phyloP scores from a whole-genome alignment of 768 basidiomycete species.

The Antrodiella citrinella region DNA sequence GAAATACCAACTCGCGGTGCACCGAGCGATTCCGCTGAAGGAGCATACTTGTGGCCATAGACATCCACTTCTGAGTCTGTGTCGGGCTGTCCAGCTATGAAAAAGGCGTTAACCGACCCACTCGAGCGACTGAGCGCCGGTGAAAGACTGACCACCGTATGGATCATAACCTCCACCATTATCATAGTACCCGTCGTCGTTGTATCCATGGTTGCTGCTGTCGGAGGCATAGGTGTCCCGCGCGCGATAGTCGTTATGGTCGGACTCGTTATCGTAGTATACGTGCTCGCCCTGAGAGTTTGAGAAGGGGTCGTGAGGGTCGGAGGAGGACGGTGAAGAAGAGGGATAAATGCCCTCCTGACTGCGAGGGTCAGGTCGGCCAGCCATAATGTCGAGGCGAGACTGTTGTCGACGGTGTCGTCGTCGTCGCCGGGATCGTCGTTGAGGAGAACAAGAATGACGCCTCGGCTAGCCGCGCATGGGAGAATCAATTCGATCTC shows the following conservation, averaged over 20 bases:
- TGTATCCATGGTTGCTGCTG: conserved; percentile 49
- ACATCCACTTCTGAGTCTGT: conserved; percentile 77
- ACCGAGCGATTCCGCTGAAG: conserved; percentile 71
- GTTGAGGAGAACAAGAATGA: conserved; percentile 4
- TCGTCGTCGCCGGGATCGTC: conserved; percentile 2
- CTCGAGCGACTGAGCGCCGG: neutral
- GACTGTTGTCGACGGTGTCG: conserved; percentile 12
- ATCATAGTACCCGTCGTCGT: conserved; percentile 54
- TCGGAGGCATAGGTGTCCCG: conserved; percentile 63
- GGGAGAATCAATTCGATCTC: neutral
- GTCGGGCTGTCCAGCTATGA: conserved; percentile 51
- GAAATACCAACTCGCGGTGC: conserved; percentile 52
- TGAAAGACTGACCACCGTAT: conserved; percentile 38
- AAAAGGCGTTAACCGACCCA: conserved; percentile 19
- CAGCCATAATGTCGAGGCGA: conserved; percentile 33
- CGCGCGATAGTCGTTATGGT: conserved; percentile 53
- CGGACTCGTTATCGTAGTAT: conserved; percentile 70
- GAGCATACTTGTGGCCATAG: conserved; percentile 61
- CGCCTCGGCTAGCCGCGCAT: neutral
- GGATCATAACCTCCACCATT: conserved; percentile 52
- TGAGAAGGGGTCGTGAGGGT: conserved; percentile 62
- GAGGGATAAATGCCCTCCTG: conserved; percentile 52
- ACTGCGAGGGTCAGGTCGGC: conserved; percentile 46
- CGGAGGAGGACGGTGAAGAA: conserved; percentile 52
- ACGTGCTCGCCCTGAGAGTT: conserved; percentile 28